phyloP scores from a whole-genome alignment of 768 basidiomycete genomes.

The Leccinellum albellum region DNA sequence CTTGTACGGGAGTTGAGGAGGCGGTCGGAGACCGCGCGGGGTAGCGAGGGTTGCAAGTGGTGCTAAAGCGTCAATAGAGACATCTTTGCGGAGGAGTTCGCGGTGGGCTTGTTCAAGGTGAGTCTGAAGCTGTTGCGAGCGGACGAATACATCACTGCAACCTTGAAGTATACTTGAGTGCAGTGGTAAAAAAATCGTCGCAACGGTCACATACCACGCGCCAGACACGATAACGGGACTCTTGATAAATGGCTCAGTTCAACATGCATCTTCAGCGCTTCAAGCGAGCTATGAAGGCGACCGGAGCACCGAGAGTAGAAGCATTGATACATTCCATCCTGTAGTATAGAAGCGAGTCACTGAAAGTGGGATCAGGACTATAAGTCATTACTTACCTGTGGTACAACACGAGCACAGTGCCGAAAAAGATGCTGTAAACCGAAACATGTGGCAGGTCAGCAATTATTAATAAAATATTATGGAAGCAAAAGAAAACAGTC shows the following conservation, averaged over 20 bases:
- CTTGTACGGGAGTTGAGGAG: slow-evolving; percentile 13
- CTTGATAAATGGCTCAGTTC: slow-evolving; percentile 32
- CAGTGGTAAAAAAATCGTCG: neutral
- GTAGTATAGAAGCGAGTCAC: neutral
- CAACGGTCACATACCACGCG: slow-evolving; percentile 16
- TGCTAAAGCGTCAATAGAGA: slow-evolving; percentile 14
- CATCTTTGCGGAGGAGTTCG: slow-evolving; percentile 13
- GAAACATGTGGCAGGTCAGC: slow-evolving; percentile 6
- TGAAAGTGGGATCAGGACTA: neutral
- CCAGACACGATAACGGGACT: slow-evolving; percentile 24
- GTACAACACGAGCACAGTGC: slow-evolving; percentile 21
- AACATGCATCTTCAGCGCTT: slow-evolving; percentile 22
- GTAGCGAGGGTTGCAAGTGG: slow-evolving; percentile 17
- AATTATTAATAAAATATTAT: neutral
- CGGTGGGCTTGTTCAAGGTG: slow-evolving; percentile 24
- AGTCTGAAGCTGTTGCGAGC: slow-evolving; percentile 20
- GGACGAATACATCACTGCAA: slow-evolving; percentile 24
- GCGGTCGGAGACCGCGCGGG: slow-evolving; percentile 17
- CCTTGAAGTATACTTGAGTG: slow-evolving; percentile 16
- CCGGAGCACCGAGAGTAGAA: slow-evolving; percentile 27
- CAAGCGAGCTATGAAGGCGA: slow-evolving; percentile 18
- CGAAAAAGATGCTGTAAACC: slow-evolving; percentile 22
- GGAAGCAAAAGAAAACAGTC: neutral
- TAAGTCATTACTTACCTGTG: slow-evolving; percentile 6
- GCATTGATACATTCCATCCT: slow-evolving; percentile 29